Percentiles rank a stretch among this genome's conserved stretches.
Evolutionary conservation across 1,284 basidiomycete species (phyloP).

Genomic region (Marasmius tenuissimus): DNA sequence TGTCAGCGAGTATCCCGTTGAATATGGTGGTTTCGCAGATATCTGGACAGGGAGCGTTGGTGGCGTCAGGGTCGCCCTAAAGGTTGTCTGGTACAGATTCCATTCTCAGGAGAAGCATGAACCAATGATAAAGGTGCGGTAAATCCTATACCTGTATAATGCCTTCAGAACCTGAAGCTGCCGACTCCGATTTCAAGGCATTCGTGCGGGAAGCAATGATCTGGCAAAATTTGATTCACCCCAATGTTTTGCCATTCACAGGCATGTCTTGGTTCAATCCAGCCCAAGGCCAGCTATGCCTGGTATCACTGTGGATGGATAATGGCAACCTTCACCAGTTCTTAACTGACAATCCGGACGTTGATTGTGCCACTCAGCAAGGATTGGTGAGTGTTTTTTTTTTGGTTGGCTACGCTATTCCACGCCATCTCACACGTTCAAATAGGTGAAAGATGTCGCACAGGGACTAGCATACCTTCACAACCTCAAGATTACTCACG

Average conservation of each 20-base stretch:
- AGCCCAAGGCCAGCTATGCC: background rate
- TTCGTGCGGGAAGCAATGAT: background rate
- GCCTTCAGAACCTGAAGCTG: too few relatives aligned
- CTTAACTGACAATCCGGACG: background rate
- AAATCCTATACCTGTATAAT: background rate
- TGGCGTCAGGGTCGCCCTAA: background rate
- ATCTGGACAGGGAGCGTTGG: background rate
- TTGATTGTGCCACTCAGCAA: background rate
- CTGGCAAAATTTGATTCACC: background rate
- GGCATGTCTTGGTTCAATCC: background rate
- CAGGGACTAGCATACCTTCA: background rate
- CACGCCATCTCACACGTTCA: background rate
- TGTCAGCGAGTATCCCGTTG: background rate
- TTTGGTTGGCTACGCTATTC: background rate
- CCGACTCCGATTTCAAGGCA: too few relatives aligned
- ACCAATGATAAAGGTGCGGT: background rate
- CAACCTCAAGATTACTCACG: background rate
- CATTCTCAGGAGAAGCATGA: background rate
- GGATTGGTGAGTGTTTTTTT: background rate
- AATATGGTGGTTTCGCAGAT: background rate
- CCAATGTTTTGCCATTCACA: background rate
- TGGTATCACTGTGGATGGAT: background rate
- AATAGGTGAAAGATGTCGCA: background rate
- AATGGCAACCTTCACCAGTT: background rate
- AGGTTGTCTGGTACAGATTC: background rate